These are phyloP conservation scores for Exophiala bonariae DNA, from an alignment of 2,329 filamentous ascomycete species.

Conservation along the genomic window DNA sequence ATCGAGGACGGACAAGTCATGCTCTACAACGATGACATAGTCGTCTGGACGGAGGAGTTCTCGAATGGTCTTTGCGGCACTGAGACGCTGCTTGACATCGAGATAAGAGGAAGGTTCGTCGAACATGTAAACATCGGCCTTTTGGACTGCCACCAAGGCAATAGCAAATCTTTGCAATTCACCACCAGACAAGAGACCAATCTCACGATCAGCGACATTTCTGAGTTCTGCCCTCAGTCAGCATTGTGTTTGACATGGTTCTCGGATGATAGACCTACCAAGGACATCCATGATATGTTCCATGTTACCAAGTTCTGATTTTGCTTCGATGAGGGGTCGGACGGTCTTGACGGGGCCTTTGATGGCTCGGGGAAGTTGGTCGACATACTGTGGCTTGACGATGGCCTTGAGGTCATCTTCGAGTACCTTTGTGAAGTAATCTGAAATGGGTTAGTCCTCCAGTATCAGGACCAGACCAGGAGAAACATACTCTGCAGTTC, in stretches of 20 bases:
- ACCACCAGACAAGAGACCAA: slow-evolving; percentile 88
- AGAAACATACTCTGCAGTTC: slow-evolving; percentile 83
- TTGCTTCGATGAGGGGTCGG: slow-evolving; percentile 72
- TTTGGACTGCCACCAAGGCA: slow-evolving; percentile 89
- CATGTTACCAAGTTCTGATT: slow-evolving; percentile 74
- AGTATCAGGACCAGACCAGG: slow-evolving; percentile 1
- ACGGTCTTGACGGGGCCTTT: slow-evolving; percentile 80
- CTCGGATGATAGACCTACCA: slow-evolving; percentile 40
- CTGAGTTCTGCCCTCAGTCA: slow-evolving; percentile 63
- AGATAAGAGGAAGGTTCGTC: slow-evolving; percentile 98
- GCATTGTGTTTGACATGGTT: neutral
- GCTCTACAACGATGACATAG: slow-evolving; percentile 98
- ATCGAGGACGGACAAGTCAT: slow-evolving; percentile 97
- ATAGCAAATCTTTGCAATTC: slow-evolving; percentile 98
- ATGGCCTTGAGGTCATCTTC: slow-evolving; percentile 97
- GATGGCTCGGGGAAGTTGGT: slow-evolving; percentile 93
- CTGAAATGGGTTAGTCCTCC: slow-evolving; percentile 44
- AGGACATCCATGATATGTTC: slow-evolving; percentile 80
- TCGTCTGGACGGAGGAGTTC: slow-evolving; percentile 84
- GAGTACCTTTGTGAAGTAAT: slow-evolving; percentile 98
- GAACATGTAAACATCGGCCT: slow-evolving; percentile 99
- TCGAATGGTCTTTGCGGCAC: slow-evolving; percentile 87
- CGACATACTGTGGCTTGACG: slow-evolving; percentile 98
- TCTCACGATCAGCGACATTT: slow-evolving; percentile 89
- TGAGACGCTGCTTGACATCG: slow-evolving; percentile 98